phyloP scores from a whole-genome alignment of 2,329 filamentous ascomycete genomes.

The Orbilia ellipsospora region DNA sequence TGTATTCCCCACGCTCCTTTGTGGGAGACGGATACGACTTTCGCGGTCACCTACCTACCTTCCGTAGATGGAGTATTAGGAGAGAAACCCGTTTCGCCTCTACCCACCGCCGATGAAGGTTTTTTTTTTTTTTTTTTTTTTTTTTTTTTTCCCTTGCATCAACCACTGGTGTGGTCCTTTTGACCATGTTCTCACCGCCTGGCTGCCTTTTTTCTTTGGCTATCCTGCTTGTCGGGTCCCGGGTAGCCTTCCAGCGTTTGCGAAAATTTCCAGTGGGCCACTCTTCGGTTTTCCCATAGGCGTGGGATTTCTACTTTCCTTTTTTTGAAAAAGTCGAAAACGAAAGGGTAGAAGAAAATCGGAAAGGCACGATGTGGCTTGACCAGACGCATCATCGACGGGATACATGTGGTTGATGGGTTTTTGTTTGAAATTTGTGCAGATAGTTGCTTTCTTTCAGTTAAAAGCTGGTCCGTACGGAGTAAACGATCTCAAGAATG shows the following conservation, averaged over 20 bases:
- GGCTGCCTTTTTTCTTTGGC: slow-evolving; percentile 40
- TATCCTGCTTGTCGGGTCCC: slow-evolving; percentile 54
- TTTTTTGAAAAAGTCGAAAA: not conserved
- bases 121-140: slow-evolving; percentile 1
- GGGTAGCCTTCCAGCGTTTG: slow-evolving; percentile 56
- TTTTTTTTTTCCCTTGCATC: not conserved
- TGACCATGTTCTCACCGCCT: slow-evolving; percentile 50
- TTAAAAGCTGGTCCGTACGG: too few relatives aligned
- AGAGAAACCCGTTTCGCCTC: slow-evolving; percentile 47
- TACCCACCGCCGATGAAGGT: slow-evolving; percentile 20
- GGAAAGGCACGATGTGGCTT: slow-evolving; percentile 24
- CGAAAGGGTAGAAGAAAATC: slow-evolving; percentile 3
- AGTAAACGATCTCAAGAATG: too few relatives aligned
- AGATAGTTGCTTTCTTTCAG: too few relatives aligned
- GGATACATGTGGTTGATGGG: too few relatives aligned
- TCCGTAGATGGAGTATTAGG: slow-evolving; percentile 48
- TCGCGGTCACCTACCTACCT: slow-evolving; percentile 29
- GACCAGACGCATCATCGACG: not conserved
- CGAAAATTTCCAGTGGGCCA: slow-evolving; percentile 53
- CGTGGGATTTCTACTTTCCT: slow-evolving; percentile 53
- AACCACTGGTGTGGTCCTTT: slow-evolving; percentile 14
- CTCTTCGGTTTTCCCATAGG: slow-evolving; percentile 55
- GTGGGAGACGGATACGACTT: slow-evolving; percentile 2
- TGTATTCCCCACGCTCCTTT: slow-evolving; percentile 16
- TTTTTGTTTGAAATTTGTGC: too few relatives aligned